Evolutionary conservation across 331 rosid genomes (phyloP).

Genomic region (Cucumis variabilis): DNA sequence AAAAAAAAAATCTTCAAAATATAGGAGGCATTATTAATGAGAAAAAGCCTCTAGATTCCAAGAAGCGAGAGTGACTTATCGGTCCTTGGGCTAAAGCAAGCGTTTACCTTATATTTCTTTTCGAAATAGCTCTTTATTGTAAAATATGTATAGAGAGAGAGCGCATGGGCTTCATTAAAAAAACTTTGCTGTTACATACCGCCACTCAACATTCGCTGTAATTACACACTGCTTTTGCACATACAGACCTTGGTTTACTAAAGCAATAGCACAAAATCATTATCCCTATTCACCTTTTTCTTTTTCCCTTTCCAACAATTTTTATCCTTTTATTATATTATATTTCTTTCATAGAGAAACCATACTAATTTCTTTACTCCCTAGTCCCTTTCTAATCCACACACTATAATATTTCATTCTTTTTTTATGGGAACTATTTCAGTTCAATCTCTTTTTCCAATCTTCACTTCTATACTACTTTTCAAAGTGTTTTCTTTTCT

Average conservation of each 20-base stretch:
- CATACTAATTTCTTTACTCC: too few relatives aligned
- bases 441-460: not conserved
- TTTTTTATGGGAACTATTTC: too few relatives aligned
- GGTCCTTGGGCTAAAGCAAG: too few relatives aligned
- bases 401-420: not conserved
- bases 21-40: too few relatives aligned
- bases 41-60: too few relatives aligned
- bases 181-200: not conserved
- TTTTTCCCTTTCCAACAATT: not conserved
- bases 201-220: not conserved
- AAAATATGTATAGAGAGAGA: too few relatives aligned
- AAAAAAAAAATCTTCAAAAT: too few relatives aligned
- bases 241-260: constrained; percentile 7
- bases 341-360: not conserved
- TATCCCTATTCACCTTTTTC: constrained; percentile 12
- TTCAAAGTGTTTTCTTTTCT: not conserved
- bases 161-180: not conserved
- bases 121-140: too few relatives aligned
- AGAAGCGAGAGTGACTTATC: too few relatives aligned
- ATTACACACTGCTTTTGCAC: constrained; percentile 11
- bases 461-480: not conserved
- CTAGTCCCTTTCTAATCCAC: too few relatives aligned
- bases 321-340: not conserved
- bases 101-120: too few relatives aligned
- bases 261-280: constrained; percentile 23